A percentile compares a stretch with the other conserved stretches of the same genome.
These are phyloP conservation scores for Melocanna baccifera DNA, from an alignment of 176 grass and related monocot species.

Conservation along the genomic window DNA sequence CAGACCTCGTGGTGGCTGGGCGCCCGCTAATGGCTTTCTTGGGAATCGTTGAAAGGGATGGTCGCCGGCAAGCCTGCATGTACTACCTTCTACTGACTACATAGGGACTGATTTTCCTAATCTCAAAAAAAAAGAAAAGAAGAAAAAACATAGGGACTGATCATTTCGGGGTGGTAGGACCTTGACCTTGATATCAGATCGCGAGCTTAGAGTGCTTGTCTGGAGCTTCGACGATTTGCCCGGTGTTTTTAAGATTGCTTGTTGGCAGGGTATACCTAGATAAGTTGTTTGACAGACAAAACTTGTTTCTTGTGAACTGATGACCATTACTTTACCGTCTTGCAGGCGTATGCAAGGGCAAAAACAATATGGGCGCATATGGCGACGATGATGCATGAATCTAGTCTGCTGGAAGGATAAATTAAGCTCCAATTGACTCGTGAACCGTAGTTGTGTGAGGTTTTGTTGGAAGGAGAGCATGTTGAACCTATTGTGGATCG, in stretches of 20 bases:
- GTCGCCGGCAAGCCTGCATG: too few relatives aligned
- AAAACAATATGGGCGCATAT: slow-evolving; percentile 39
- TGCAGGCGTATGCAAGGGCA: slow-evolving; percentile 46
- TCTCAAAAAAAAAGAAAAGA: too few relatives aligned
- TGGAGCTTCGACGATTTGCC: not conserved
- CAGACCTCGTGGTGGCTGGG: too few relatives aligned
- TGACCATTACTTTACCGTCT: not conserved
- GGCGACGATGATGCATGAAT: slow-evolving; percentile 33
- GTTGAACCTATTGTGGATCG: not conserved
- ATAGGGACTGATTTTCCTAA: too few relatives aligned
- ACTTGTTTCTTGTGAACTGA: slow-evolving; percentile 14
- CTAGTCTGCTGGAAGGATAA: slow-evolving; percentile 15
- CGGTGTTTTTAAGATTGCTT: slow-evolving; percentile 15
- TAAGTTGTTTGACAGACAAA: not conserved
- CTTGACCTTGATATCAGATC: not conserved
- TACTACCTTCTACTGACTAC: too few relatives aligned
- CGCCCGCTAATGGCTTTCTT: too few relatives aligned
- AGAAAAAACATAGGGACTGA: too few relatives aligned
- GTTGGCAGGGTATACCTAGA: not conserved
- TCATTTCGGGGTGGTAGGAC: not conserved
- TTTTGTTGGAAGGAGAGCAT: slow-evolving; percentile 10
- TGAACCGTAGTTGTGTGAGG: not conserved
- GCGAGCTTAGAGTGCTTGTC: not conserved
- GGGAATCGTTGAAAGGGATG: too few relatives aligned
- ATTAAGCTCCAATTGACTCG: not conserved